Base-by-base conservation (phyloP, 2,329 filamentous ascomycete species). In the Salinomyces thailandicus region DNA sequence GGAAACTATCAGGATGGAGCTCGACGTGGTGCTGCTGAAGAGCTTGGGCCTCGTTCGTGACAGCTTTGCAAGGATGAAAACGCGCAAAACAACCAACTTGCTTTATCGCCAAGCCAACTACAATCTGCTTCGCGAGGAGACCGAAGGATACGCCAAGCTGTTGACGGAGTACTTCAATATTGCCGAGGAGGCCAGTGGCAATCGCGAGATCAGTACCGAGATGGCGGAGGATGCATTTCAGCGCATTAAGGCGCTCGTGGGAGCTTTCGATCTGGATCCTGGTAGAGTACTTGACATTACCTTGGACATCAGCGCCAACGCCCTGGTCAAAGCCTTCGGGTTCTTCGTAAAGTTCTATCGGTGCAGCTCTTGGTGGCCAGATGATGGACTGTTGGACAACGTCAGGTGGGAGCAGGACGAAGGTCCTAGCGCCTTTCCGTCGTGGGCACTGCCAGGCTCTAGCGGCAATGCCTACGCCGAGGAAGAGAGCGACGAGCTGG, bases 81-180 rank as follows among this genome's bases (percentile, higher is more conserved):
- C 94, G 46, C 79, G 89, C 37, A 86, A 93, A 54, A 83, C 87
- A 33, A 98, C 91, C 5, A 93, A 95, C 51, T 70, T 91, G 4
- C 72, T 98, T 1, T 98, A 98, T 59, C 81, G 87, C 42, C 91
- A 96, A 61, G 85, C 89, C 11, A 96, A 94, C 60, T 96, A 94
- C 67, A 98, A 98, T 53, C 67, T 98, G 5, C 68, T 98, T 14
- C 79, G 91, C 30, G 91, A 98, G 63, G 91, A 98, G 61, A 85
- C 85, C 0, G 91, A 98, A 62, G 91, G 93, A 27, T 98, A 94
- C 57, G 87, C 91, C 0, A 98, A 98, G 60, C 75, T 98, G 31
- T 78, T 94, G 42, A 95, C 89, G 0, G 91, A 98, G 59, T 78
- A 96, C 19, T 98, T 95, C 61, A 89, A 85, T 5, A 93, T 83